Percentiles rank a stretch among this genome's conserved stretches.
These are phyloP conservation scores for Podospora appendiculata DNA, from an alignment of 495 filamentous ascomycete genomes.

Conservation along the genomic window DNA sequence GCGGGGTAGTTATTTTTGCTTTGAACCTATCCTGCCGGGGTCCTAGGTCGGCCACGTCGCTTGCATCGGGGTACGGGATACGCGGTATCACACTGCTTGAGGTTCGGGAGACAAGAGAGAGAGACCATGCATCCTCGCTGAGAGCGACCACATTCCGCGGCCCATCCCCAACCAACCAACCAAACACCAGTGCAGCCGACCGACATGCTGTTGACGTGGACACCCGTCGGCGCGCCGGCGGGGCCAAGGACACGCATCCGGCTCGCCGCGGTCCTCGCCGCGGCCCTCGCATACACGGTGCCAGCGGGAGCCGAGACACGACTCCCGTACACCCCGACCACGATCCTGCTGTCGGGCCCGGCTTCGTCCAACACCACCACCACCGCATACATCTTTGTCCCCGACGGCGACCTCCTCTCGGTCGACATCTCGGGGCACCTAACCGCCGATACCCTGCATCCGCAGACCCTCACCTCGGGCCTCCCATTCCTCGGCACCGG, in stretches of 20 bases:
- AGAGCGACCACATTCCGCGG: slow-evolving; percentile 1
- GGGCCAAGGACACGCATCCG: too few relatives aligned
- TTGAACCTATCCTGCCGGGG: too few relatives aligned
- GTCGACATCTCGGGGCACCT: slow-evolving; percentile 56
- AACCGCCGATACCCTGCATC: slow-evolving; percentile 40
- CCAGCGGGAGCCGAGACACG: background rate
- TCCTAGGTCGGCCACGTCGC: too few relatives aligned
- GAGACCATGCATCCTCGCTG: background rate
- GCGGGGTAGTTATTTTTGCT: too few relatives aligned
- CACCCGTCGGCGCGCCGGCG: too few relatives aligned
- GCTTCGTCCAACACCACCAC: slow-evolving; percentile 28
- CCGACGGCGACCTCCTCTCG: slow-evolving; percentile 45
- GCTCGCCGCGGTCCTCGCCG: background rate
- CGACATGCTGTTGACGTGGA: too few relatives aligned
- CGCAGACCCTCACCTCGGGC: slow-evolving; percentile 48
- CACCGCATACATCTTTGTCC: slow-evolving; percentile 53
- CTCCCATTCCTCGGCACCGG: slow-evolving; percentile 54
- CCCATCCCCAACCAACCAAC: background rate
- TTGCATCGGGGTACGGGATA: too few relatives aligned
- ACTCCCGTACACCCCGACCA: slow-evolving; percentile 70
- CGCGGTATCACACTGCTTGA: too few relatives aligned
- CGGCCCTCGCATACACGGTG: background rate
- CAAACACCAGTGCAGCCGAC: background rate
- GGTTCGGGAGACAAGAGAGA: background rate
- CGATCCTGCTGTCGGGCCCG: slow-evolving; percentile 48